Evolutionary conservation across 306 rosid species (phyloP).

Genomic region (Fragaria nilgerrensis): DNA sequence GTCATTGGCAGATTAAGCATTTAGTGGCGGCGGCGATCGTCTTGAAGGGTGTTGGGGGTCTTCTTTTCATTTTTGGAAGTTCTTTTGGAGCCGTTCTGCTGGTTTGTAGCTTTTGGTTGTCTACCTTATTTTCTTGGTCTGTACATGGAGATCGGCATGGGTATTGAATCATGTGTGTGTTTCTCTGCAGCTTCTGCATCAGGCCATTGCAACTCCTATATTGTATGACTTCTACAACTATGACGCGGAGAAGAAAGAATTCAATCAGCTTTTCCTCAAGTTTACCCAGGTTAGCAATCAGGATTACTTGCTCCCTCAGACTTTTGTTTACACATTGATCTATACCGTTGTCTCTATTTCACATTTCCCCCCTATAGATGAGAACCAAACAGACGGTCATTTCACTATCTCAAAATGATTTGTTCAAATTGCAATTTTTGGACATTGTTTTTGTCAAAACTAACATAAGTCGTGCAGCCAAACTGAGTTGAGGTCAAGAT

Average conservation of each 20-base stretch:
- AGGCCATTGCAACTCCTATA: conserved; percentile 47
- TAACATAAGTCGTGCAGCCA: neutral
- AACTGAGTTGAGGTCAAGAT: neutral
- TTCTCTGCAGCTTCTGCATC: conserved; percentile 55
- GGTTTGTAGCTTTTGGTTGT: conserved; percentile 33
- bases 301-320: neutral
- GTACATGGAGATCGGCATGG: neutral
- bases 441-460: neutral
- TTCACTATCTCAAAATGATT: neutral
- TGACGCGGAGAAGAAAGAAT: conserved; percentile 54
- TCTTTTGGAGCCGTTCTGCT: conserved; percentile 56
- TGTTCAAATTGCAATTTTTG: neutral
- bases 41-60: conserved; percentile 57
- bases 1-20: conserved; percentile 40
- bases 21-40: conserved; percentile 46
- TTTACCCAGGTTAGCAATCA: conserved; percentile 53
- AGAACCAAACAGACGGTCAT: neutral
- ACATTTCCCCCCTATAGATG: neutral
- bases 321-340: neutral
- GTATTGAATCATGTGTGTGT: neutral
- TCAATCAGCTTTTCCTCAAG: conserved; percentile 51
- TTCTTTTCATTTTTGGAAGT: conserved; percentile 57
- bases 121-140: neutral
- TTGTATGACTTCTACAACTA: conserved; percentile 71
- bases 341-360: neutral